Base-by-base conservation (phyloP, 495 filamentous ascomycete species). In the Neurospora pannonica region DNA sequence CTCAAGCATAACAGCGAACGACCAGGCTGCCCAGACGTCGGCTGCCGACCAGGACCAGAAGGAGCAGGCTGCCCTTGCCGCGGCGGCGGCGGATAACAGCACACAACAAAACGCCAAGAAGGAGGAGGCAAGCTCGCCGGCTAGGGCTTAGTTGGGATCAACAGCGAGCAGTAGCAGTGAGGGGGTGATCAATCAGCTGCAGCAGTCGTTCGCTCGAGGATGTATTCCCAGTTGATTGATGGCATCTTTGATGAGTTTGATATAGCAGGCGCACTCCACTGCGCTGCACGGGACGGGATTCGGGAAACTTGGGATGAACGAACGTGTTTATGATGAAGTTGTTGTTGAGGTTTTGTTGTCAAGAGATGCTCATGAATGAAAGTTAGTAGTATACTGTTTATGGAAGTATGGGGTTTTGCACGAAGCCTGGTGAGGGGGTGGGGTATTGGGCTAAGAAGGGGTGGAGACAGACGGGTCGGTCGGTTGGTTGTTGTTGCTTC, bases 1-100 rank as follows among this genome's bases (percentile, higher is more conserved):
- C 13, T 81, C 82, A 6, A 42, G 73, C 54, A 67, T 38, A 67
- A 19, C 54, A 34, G 15, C 28, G 19, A 70, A 39, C 24, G 67
- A 42, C 13, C 62, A 40, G 34, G 38, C 62, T 21, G 46, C 40
- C 34, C 34, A 34, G 40, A 74, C 21, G n/a, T 39, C 70, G 70
- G 54, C 71, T 13, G 39, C 74, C 62, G 62, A 62, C 28, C 38
- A 72, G 38, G 75, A 40, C 31, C 39, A 11, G 15, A 40, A 75
- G 39, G 75, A 19, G 39, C 72, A 75, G 71, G 28, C 54, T 17
- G 54, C 54, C 28, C 6, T 67, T 67, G 54, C 54, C 24, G 28
- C 54, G 13, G 54, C 54, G 24, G 28, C 54, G 54, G 54, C 54
- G 28, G 54, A 67, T 67, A 67, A 67, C 54, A 67, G 15, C 28